Base-by-base conservation (phyloP, 306 rosid species). In the Ceratonia siliqua region DNA sequence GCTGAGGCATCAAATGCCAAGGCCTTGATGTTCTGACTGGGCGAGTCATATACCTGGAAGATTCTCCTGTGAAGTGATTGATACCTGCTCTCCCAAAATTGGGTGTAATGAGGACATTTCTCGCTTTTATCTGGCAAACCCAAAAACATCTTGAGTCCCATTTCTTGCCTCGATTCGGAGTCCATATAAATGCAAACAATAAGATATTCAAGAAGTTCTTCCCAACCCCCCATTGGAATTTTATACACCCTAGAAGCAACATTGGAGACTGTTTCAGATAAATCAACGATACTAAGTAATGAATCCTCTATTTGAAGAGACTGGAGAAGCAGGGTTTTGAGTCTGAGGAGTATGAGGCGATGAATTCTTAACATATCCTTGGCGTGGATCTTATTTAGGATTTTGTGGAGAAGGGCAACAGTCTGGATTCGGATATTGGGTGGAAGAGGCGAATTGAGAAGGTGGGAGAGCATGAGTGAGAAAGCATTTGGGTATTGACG, bases 71-170 rank as follows among this genome's bases (percentile, higher is more conserved):
- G 7, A 4, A 75, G 54, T 6, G 45, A 12, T 6, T n/a, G 6
- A 24, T 21, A 62, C 6, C 52, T 61, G 38, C 7, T 18, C 20
- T 35, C 4, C 73, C 78, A 78, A 2, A 70, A 71, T 5, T 1
- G 22, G 8, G 1, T 5, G 4, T 39, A 3, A 1, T 39, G 1
- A 25, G 7, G 11, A 49, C n/a, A 17, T 3, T 6, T 21, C 12
- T 18, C 30, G 11, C 15, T 17, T 12, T 8, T 30, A 43, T 49
- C 11, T 0, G 84, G 77, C 9, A 74, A 0, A 38, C 27, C 49
- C 13, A n/a, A 4, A 21, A 80, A 30, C 33, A 80, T 0, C 35
- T 5, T 5, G 18, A 80, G 52, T 61, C 80, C 84, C 45, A 61
- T 63, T 17, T 17, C 56, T 9, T 28, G 18, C 1, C 25, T 11